These are phyloP conservation scores for Vaccinium darrowii DNA, from an alignment of 148 eudicot species.

Conservation along the genomic window DNA sequence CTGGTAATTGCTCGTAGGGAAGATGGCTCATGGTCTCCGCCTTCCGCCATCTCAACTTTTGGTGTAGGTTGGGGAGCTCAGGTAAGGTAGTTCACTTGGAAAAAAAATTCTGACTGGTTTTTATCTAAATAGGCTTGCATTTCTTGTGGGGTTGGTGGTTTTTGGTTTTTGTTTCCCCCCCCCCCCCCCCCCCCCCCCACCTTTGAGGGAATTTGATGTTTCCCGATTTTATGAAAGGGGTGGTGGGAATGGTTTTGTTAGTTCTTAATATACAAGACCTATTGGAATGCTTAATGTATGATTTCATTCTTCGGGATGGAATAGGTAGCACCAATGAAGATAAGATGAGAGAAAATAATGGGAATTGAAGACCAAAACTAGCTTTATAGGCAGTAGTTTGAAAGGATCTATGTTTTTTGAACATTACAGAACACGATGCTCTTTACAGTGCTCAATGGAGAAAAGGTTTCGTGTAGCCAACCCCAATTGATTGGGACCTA, in stretches of 20 bases:
- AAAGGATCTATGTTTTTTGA: background rate
- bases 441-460: background rate
- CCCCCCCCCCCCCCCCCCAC: no score
- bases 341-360: background rate
- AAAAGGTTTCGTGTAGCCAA: no score
- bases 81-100: constrained; percentile 25
- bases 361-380: no score
- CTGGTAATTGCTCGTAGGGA: constrained; percentile 58
- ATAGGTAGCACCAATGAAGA: background rate
- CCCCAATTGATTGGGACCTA: background rate
- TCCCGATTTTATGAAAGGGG: background rate
- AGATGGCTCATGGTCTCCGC: constrained; percentile 78
- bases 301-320: background rate
- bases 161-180: background rate
- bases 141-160: background rate
- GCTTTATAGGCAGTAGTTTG: background rate
- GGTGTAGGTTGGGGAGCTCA: constrained; percentile 83
- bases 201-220: background rate
- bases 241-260: background rate
- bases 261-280: background rate
- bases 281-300: background rate
- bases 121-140: background rate
- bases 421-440: background rate
- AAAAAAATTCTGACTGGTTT: constrained; percentile 1
- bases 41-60: constrained; percentile 62